Percentiles rank a stretch among this genome's conserved stretches.
These are phyloP conservation scores for Halteria grandinella DNA, from an alignment of 73 alveolate species.

Conservation along the genomic window DNA sequence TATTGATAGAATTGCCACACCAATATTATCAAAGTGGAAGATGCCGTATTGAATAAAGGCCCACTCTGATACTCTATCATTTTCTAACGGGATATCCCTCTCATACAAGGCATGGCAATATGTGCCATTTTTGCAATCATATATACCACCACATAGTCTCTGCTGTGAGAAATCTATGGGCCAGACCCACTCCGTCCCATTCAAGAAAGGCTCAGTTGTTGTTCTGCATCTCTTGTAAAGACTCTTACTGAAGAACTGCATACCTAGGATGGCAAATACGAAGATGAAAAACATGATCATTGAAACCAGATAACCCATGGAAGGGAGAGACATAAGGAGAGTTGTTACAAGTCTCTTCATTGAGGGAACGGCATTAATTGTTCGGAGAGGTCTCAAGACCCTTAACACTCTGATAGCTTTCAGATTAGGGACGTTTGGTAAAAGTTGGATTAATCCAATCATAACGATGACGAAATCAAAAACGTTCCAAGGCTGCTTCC, in stretches of 20 bases:
- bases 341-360: conserved; percentile 57
- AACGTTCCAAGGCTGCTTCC: conserved; percentile 87
- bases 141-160: conserved; percentile 44
- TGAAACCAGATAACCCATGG: conserved; percentile 42
- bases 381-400: conserved; percentile 66
- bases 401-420: conserved; percentile 65
- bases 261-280: conserved; percentile 62
- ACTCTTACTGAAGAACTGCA: conserved; percentile 48
- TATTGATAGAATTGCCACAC: conserved; percentile 48
- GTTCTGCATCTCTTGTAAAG: conserved; percentile 44
- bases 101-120: neutral
- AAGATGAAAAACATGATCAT: conserved; percentile 50
- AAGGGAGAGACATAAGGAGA: conserved; percentile 56
- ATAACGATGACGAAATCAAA: conserved; percentile 79
- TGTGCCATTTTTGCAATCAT: conserved; percentile 2
- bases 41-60: conserved; percentile 50
- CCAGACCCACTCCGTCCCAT: conserved; percentile 9
- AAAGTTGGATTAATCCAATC: conserved; percentile 76
- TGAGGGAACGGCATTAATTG: conserved; percentile 58
- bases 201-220: conserved; percentile 2
- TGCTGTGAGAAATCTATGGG: conserved; percentile 33
- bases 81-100: conserved; percentile 58
- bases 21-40: conserved; percentile 60
- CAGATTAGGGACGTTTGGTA: conserved; percentile 57
- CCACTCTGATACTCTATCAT: conserved; percentile 11